Conservation (phyloP, 306 rosid species). For the Macrotyloma uniflorum region DNA sequence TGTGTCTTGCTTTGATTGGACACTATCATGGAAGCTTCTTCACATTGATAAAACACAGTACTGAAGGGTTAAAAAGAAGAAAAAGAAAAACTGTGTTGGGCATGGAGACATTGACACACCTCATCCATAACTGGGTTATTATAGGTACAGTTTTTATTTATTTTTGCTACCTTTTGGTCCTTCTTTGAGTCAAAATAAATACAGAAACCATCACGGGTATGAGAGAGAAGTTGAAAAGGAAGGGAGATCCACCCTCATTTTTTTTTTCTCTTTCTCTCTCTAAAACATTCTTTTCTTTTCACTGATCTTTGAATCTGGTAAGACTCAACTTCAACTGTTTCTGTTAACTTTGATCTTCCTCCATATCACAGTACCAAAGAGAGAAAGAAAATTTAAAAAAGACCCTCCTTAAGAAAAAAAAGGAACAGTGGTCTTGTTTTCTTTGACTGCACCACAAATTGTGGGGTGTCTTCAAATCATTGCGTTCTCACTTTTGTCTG, state of each 20-base stretch:
- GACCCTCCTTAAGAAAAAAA: slow-evolving; percentile 19
- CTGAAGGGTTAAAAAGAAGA: not conserved
- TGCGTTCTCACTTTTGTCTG: slow-evolving; percentile 81
- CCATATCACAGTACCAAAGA: slow-evolving; percentile 26
- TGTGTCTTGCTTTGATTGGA: slow-evolving; percentile 28
- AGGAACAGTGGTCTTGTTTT: slow-evolving; percentile 29
- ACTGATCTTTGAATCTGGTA: slow-evolving; percentile 47
- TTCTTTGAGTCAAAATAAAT: slow-evolving; percentile 18
- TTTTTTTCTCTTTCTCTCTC: slow-evolving; percentile 31
- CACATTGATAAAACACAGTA: slow-evolving; percentile 16
- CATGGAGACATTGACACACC: not conserved
- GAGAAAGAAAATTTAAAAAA: not conserved
- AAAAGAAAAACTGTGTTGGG: not conserved
- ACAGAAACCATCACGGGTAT: not conserved
- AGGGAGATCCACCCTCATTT: slow-evolving; percentile 34
- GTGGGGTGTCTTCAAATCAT: slow-evolving; percentile 83
- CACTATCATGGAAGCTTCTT: slow-evolving; percentile 41
- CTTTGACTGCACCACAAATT: slow-evolving; percentile 71
- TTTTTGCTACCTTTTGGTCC: not conserved
- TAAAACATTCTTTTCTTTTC: slow-evolving; percentile 49
- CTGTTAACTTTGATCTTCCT: slow-evolving; percentile 46
- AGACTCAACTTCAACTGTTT: slow-evolving; percentile 35
- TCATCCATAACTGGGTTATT: not conserved
- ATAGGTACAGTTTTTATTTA: not conserved
- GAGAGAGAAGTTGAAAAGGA: not conserved